Percentiles rank a stretch among this genome's conserved stretches.
phyloP scores from a whole-genome alignment of 2,329 filamentous ascomycete species.

The Phyllosticta capitalensis region DNA sequence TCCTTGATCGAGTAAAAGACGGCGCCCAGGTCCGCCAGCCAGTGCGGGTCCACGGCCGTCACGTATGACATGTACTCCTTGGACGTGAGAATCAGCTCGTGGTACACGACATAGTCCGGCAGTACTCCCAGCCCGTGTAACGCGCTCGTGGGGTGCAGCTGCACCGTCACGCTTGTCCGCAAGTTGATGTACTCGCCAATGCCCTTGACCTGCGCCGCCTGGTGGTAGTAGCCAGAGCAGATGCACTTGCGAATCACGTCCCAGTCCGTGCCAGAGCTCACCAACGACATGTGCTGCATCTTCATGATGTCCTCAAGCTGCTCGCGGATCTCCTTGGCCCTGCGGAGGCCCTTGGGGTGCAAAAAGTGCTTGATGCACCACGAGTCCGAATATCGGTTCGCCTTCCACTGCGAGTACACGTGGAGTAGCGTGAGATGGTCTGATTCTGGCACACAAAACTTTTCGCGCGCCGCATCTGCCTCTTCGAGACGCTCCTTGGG shows the following conservation, averaged over 20 bases:
- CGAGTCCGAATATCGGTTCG: slow-evolving; percentile 77
- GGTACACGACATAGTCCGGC: slow-evolving; percentile 95
- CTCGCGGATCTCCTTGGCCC: slow-evolving; percentile 88
- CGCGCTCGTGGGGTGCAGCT: slow-evolving; percentile 87
- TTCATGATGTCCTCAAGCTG: slow-evolving; percentile 92
- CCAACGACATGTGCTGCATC: slow-evolving; percentile 79
- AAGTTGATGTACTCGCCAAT: slow-evolving; percentile 97
- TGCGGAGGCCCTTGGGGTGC: slow-evolving; percentile 84
- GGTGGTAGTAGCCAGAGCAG: slow-evolving; percentile 95
- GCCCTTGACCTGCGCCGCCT: slow-evolving; percentile 90
- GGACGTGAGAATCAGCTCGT: slow-evolving; percentile 91
- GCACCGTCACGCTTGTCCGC: slow-evolving; percentile 85
- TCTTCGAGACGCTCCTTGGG: slow-evolving; percentile 96
- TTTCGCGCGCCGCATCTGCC: slow-evolving; percentile 87
- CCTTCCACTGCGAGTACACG: slow-evolving; percentile 91
- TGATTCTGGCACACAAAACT: slow-evolving; percentile 97
- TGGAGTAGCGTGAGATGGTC: slow-evolving; percentile 94
- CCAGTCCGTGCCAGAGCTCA: slow-evolving; percentile 92
- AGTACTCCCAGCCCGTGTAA: slow-evolving; percentile 88
- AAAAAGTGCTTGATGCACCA: slow-evolving; percentile 94
- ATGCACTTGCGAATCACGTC: slow-evolving; percentile 93
- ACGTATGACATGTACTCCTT: slow-evolving; percentile 99
- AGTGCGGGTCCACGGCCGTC: slow-evolving; percentile 90
- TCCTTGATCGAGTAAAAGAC: slow-evolving; percentile 98
- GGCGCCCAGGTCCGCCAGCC: slow-evolving; percentile 90